These are phyloP conservation scores for Venturia carpophila DNA, from an alignment of 2,329 filamentous ascomycete species.

Conservation along the genomic window DNA sequence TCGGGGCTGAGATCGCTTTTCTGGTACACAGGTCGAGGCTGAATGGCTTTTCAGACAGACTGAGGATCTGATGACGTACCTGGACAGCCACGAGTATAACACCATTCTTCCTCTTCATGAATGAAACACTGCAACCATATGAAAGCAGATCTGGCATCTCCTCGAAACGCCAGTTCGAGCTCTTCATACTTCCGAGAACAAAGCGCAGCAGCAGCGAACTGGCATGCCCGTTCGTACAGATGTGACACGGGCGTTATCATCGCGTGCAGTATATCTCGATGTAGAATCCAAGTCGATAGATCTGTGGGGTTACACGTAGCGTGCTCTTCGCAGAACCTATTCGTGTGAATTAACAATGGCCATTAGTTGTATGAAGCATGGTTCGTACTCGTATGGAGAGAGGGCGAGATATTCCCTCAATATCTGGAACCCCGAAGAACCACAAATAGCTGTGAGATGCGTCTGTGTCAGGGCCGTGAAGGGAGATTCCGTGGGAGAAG, in stretches of 20 bases:
- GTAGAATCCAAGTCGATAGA: constrained; percentile 40
- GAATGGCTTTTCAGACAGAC: background rate
- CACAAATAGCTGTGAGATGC: constrained; percentile 15
- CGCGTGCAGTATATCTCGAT: constrained; percentile 52
- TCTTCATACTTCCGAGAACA: constrained; percentile 43
- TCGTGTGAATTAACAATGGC: background rate
- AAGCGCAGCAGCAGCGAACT: constrained; percentile 43
- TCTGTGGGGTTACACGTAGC: constrained; percentile 27
- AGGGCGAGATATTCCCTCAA: constrained; percentile 36
- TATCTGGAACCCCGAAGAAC: constrained; percentile 38
- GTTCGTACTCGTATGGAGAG: constrained; percentile 33
- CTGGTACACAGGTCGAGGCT: too few relatives aligned
- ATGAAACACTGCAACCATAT: constrained; percentile 53
- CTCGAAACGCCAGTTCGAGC: constrained; percentile 49
- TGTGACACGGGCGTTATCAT: constrained; percentile 51
- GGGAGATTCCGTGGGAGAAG: background rate
- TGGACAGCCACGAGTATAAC: constrained; percentile 48
- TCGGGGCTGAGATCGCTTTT: too few relatives aligned
- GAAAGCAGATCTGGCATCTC: constrained; percentile 49
- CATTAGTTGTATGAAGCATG: constrained; percentile 8
- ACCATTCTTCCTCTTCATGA: constrained; percentile 51
- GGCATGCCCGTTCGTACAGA: constrained; percentile 48
- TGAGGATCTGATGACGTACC: constrained; percentile 21
- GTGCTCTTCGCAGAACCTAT: constrained; percentile 40
- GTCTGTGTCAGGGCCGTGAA: background rate